Conservation (phyloP, 139 green algal species). For the Zygnema cylindricum region DNA sequence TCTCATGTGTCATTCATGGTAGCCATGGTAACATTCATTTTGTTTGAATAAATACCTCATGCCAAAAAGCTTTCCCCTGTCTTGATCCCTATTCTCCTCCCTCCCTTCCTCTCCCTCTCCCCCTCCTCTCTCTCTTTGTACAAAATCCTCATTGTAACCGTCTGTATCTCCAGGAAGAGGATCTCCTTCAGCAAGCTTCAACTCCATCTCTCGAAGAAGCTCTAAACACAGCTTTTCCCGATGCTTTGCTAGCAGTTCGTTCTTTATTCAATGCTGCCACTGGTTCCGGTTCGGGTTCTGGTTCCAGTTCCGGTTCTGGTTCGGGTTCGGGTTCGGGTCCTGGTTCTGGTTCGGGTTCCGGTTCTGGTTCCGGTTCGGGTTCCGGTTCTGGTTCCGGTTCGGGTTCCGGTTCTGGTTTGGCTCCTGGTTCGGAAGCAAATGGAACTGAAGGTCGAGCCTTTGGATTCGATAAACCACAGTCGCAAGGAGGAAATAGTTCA, state of each 20-base stretch:
- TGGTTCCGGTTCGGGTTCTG: neutral
- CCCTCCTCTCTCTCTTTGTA: neutral
- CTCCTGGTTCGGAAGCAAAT: neutral
- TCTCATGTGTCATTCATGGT: neutral
- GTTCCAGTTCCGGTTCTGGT: neutral
- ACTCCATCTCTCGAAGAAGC: slow-evolving; percentile 14
- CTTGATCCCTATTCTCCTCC: neutral
- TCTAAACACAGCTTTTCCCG: slow-evolving; percentile 59
- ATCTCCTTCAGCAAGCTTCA: slow-evolving; percentile 52
- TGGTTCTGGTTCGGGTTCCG: neutral
- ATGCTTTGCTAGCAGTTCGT: neutral
- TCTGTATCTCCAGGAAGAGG: slow-evolving; percentile 62
- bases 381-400: neutral
- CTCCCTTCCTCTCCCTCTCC: neutral
- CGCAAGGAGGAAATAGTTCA: neutral
- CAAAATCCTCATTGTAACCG: slow-evolving; percentile 27
- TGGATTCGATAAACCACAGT: slow-evolving; percentile 19
- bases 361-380: neutral
- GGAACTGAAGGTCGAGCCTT: neutral
- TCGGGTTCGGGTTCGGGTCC: neutral
- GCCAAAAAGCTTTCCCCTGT: neutral
- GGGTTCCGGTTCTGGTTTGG: neutral
- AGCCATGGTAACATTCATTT: neutral
- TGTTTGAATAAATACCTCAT: neutral
- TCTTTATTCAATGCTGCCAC: slow-evolving; percentile 40